A percentile compares a stretch with the other conserved stretches of the same genome.
Evolutionary conservation across 495 filamentous ascomycete genomes (phyloP).

Genomic region (Lophiostoma macrostomum): DNA sequence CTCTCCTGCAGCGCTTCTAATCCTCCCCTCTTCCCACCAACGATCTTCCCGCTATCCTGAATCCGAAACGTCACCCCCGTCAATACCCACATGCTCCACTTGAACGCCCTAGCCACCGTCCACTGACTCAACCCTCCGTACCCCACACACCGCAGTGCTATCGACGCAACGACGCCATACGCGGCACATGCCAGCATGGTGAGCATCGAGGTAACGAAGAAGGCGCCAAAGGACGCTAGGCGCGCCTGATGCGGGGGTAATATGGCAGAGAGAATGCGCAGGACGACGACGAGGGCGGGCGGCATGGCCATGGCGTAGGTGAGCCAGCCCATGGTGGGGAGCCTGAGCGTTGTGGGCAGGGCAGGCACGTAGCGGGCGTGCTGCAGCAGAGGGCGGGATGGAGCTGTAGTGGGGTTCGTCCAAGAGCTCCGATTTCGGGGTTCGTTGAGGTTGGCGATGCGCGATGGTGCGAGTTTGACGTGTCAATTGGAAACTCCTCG

Average conservation of each 20-base stretch:
- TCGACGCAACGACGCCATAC: constrained; percentile 76
- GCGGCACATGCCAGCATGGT: constrained; percentile 61
- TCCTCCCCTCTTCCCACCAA: constrained; percentile 25
- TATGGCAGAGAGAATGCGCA: constrained; percentile 20
- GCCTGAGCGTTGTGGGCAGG: background rate
- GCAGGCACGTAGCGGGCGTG: constrained; percentile 5
- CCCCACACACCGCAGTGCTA: constrained; percentile 67
- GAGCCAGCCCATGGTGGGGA: constrained; percentile 22
- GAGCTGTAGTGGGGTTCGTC: constrained; percentile 1
- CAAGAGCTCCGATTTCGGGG: background rate
- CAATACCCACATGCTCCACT: constrained; percentile 68
- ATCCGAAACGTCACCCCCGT: constrained; percentile 81
- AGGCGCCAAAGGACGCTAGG: constrained; percentile 61
- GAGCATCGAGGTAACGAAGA: constrained; percentile 67
- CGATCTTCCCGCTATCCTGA: constrained; percentile 17
- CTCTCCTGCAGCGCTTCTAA: constrained; percentile 41
- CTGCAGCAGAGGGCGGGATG: background rate
- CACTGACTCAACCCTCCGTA: constrained; percentile 78
- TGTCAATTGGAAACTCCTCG: too few relatives aligned
- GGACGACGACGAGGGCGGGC: constrained; percentile 44
- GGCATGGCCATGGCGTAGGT: constrained; percentile 47
- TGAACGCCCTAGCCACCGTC: constrained; percentile 77
- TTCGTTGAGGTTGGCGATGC: background rate
- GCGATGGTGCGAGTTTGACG: too few relatives aligned
- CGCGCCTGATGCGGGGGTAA: constrained; percentile 44